phyloP scores from a whole-genome alignment of 139 green algal species.

The Chlamydomonas applanata region DNA sequence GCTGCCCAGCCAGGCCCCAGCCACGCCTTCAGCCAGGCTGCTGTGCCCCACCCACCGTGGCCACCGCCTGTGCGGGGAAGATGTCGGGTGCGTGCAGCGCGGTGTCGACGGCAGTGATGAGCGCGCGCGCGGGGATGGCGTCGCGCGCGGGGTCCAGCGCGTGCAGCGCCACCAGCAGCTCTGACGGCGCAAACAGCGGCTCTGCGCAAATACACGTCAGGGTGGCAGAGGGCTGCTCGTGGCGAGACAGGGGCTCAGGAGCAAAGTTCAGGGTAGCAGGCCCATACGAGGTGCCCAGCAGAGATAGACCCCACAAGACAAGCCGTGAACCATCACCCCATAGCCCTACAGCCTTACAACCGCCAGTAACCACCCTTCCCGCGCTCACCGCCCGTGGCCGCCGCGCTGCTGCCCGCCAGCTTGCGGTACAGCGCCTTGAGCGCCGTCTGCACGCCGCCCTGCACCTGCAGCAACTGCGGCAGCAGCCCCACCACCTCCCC shows the following conservation, averaged over 20 bases:
- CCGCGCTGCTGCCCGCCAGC: constrained; percentile 6
- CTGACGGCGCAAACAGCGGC: constrained; percentile 47
- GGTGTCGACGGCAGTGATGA: constrained; percentile 57
- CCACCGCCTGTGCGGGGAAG: constrained; percentile 46
- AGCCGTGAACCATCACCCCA: not conserved
- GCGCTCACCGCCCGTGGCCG: not conserved
- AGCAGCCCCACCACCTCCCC: constrained; percentile 17
- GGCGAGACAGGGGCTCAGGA: too few species aligned
- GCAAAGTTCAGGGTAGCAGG: too few species aligned
- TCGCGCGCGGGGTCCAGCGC: constrained; percentile 36
- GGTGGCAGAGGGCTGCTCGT: not conserved
- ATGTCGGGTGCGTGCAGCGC: constrained; percentile 56
- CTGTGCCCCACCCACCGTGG: constrained; percentile 18
- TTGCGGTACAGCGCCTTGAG: constrained; percentile 19
- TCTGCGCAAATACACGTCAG: not conserved
- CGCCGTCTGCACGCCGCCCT: not conserved
- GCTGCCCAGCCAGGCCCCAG: not conserved
- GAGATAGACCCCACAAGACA: not conserved
- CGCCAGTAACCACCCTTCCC: too few species aligned
- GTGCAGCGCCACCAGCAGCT: constrained; percentile 70
- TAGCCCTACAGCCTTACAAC: too few species aligned
- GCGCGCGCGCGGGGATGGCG: constrained; percentile 16
- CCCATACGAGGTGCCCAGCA: not conserved
- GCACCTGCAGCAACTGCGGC: constrained; percentile 25
- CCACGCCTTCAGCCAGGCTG: not conserved